Evolutionary conservation across 768 basidiomycete species (phyloP), one percentile per base, ranked within the genome.

Genomic region (Pleurotus djamor): DNA sequence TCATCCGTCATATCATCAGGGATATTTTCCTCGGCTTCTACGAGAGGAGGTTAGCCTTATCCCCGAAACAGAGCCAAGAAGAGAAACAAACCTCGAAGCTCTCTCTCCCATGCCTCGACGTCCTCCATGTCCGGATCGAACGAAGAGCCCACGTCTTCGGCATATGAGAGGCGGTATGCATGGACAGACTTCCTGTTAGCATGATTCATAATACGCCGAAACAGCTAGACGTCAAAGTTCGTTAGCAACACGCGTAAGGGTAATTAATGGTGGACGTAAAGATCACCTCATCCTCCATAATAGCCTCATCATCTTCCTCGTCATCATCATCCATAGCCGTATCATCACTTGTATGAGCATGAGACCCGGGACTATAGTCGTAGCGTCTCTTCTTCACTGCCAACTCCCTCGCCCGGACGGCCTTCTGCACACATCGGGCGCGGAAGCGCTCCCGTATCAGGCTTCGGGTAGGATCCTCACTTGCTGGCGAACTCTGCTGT

Each of bases 121-220:
- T 90, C 87, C 36, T 91, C 87, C 66, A 89, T 71, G 67, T 84
- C 83, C 4, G 89, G 89, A 67, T 91, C 89, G 59, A 89, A 83
- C 0, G 89, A 91, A 13, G 88, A 89, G 4, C 89, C 89, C 3
- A 91, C 88, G 59, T 90, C 88, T 14, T 74, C 67, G 32, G 82
- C 79, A 60, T 87, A 91, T 1, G 88, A 90, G 2, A 88, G 67
- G 7, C 82, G 79, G 63, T 86, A 89, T 2, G 77, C 69, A 65
- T 89, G 82, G 2, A 68, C 73, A 14, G 73, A 68, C 64, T 80
- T 85, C 9, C 78, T 74, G 35, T 76, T 78, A 10, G 82, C 72
- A 65, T 81, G 84, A 5, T 76, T 74, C 70, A 91, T 76, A 33
- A 91, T 87, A 51, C 89, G 79, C 43, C 79, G 76, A 65, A 88